phyloP scores from a whole-genome alignment of 148 eudicot species.

The Rhododendron henanense region DNA sequence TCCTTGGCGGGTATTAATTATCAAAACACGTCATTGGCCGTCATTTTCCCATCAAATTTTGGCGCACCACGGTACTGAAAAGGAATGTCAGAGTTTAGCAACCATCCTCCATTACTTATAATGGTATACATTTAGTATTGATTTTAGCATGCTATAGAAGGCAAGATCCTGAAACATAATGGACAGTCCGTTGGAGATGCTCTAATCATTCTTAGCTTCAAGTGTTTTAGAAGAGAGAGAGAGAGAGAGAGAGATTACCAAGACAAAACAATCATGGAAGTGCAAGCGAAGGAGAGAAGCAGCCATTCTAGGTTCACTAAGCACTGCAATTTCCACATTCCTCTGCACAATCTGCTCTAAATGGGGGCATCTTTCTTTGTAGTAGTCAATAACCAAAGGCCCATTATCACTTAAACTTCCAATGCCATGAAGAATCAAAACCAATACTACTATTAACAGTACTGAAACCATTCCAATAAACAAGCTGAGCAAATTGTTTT shows the following conservation, averaged over 20 bases:
- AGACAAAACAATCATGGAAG: constrained; percentile 68
- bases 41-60: neutral
- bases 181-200: neutral
- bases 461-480: neutral
- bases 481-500: neutral
- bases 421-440: constrained; percentile 17
- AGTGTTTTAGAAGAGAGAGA: neutral
- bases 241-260: constrained; percentile 26
- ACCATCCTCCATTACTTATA: neutral
- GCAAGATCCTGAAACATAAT: neutral
- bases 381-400: constrained; percentile 34
- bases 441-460: neutral
- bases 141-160: too few relatives aligned
- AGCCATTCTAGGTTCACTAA: constrained; percentile 52
- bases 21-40: too few relatives aligned
- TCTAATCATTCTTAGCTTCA: neutral
- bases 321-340: constrained; percentile 43
- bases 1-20: too few relatives aligned
- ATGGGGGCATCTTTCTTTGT: constrained; percentile 48
- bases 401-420: constrained; percentile 16
- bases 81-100: neutral
- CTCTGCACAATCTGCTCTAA: constrained; percentile 45
- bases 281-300: constrained; percentile 67
- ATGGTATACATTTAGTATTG: neutral
- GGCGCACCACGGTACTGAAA: neutral